phyloP scores from a whole-genome alignment of 169 alveolate species.

The Babesia caballi region DNA sequence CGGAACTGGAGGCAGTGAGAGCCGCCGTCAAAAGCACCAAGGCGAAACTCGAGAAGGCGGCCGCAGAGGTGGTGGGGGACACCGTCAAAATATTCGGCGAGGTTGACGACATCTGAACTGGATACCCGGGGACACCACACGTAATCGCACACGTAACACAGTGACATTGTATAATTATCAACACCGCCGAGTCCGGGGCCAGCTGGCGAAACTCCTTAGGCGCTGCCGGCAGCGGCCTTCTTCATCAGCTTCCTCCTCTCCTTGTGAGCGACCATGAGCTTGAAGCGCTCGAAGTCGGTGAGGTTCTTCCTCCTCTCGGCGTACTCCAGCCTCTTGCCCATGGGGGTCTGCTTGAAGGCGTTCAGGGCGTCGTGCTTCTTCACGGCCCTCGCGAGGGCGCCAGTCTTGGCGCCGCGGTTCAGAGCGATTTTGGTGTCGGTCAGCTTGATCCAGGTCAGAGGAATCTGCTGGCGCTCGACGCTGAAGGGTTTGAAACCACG shows the following conservation, averaged over 20 bases:
- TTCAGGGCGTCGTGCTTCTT: constrained; percentile 74
- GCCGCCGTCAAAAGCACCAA: constrained; percentile 6
- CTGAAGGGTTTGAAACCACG: constrained; percentile 11
- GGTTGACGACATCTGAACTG: constrained; percentile 38
- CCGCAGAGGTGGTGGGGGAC: constrained; percentile 15
- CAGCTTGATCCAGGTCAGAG: constrained; percentile 84
- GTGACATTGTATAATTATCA: neutral
- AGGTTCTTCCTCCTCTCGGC: constrained; percentile 73
- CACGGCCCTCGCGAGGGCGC: constrained; percentile 78
- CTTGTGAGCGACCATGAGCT: constrained; percentile 75
- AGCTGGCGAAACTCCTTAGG: constrained; percentile 17
- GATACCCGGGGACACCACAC: neutral
- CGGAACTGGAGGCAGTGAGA: constrained; percentile 43
- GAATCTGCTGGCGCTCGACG: constrained; percentile 86
- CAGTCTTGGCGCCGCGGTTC: constrained; percentile 85
- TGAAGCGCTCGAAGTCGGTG: constrained; percentile 86
- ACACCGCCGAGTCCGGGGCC: neutral
- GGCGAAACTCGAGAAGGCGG: constrained; percentile 35
- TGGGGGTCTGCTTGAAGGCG: constrained; percentile 75
- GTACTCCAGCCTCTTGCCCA: constrained; percentile 80
- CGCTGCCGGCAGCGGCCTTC: constrained; percentile 21
- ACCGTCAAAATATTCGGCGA: constrained; percentile 56
- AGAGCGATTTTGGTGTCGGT: constrained; percentile 84
- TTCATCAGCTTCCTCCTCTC: constrained; percentile 68
- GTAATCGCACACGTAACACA: neutral